Evolutionary conservation across 2,329 filamentous ascomycete species (phyloP), one percentile per base, ranked within the genome.

Genomic region (Colletotrichum sp.): DNA sequence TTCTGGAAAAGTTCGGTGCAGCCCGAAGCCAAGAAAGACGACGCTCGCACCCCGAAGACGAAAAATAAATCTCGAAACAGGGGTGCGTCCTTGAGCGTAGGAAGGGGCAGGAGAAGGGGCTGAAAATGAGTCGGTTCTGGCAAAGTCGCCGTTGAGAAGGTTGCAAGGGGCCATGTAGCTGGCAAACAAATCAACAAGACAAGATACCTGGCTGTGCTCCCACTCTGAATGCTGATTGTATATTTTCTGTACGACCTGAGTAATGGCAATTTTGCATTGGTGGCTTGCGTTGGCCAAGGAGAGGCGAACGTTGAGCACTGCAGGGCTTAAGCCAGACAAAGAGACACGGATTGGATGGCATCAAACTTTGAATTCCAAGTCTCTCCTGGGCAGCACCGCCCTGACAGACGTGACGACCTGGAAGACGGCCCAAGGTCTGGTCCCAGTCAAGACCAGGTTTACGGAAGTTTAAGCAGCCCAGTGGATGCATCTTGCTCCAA

Each of bases 41-140:
- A 57, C 18, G 12, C 43, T 18, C 43, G 55, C 59, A 32, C 39
- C 39, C 55, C 69, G 15, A 61, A 52, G 68, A 9, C 18, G 30
- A 48, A 34, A 72, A 66, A 7, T n/a, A 57, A 30, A 64, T 72
- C 52, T 75, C 52, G 73, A 75, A 75, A 75, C 69, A 75, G 24
- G 73, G 69, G 55, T 72, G 69, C 34, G 59, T 72, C 57, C 26
- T 72, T 59, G 18, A 57, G 30, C 32, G 63, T 72, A 72, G 55
- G 73, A 75, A 72, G 69, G 72, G 68, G 72, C 30, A 60, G 63
- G 60, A 66, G 72, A 67, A 55, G 72, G 73, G 73, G 69, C 30
- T 7, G 48, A 57, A 57, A 72, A 64, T 55, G 21, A 59, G 26
- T 67, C 67, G 28, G 67, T 32, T 72, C 34, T 65, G 55, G 36